These are phyloP conservation scores for Exserohilum rostratum DNA, from an alignment of 2,329 filamentous ascomycete genomes.

Conservation along the genomic window DNA sequence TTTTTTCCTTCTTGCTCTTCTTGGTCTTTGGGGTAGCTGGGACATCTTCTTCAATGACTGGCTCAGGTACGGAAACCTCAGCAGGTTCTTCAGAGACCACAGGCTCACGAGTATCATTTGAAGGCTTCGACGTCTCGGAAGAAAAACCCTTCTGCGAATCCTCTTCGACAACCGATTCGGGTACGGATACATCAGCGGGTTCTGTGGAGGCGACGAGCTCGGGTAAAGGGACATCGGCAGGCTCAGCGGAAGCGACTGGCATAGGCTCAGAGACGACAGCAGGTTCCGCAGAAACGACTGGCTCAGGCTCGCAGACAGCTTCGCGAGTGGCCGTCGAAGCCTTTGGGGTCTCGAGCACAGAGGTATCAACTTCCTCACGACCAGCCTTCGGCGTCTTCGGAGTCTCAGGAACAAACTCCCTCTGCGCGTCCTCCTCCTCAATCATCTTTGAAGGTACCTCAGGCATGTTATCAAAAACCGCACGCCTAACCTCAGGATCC, in stretches of 20 bases:
- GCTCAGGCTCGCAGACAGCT: too few species aligned
- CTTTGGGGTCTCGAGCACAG: too few species aligned
- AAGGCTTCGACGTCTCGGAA: not conserved
- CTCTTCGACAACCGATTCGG: not conserved
- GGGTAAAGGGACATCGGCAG: too few species aligned
- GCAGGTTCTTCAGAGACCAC: not conserved
- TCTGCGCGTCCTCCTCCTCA: not conserved
- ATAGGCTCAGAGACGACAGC: too few species aligned
- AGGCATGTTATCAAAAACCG: slow-evolving; percentile 7
- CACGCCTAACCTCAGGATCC: slow-evolving; percentile 22
- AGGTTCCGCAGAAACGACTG: too few species aligned
- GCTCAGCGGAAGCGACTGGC: too few species aligned
- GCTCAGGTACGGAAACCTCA: not conserved
- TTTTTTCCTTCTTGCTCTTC: slow-evolving; percentile 37
- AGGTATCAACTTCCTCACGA: not conserved
- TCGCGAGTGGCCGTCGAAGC: too few species aligned
- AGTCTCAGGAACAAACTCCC: slow-evolving; percentile 14
- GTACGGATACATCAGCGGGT: not conserved
- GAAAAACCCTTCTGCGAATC: too few species aligned
- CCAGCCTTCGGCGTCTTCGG: not conserved
- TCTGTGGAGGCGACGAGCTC: not conserved
- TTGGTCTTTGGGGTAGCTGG: slow-evolving; percentile 28
- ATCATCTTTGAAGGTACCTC: not conserved
- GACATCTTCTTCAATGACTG: not conserved
- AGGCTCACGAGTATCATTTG: not conserved